Base-by-base conservation (phyloP, 1,139 yeast genomes). In the Petasospora rhodanensis region DNA sequence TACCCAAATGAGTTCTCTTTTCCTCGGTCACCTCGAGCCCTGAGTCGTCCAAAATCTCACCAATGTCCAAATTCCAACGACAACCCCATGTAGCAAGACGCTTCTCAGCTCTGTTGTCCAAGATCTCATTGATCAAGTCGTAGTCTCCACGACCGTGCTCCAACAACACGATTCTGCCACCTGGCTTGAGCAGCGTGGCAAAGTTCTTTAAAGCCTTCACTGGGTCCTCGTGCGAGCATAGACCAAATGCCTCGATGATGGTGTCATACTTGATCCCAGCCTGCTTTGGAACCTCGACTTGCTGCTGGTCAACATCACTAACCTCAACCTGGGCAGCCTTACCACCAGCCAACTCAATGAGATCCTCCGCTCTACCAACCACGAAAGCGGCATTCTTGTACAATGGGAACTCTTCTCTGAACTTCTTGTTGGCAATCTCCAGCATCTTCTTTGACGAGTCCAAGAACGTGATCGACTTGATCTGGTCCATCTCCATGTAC, bases 81-180 rank as follows among this genome's bases (percentile, higher is more conserved):
- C 98, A 91, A 4, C 96, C 97, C 97, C 97, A 91, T 10, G 82
- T 79, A 44, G 82, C 73, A 65, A 89, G 76, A 61, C 96, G 79
- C 46, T 76, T 73, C 37, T 77, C 87, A 7, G 96, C 89, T 45
- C 93, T 70, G 44, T 76, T 75, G 58, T 91, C 97, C 58, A 91
- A 67, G 41, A 83, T 78, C 27, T 77, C 73, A 58, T 93, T 91
- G 45, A 91, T 71, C 39, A 81, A 75, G 32, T 76, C 80, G 65
- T 80, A 85, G 1, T 76, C 69, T 38, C 96, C 84, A 51, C 96
- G 69, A 3, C 98, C 98, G 54, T 93, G 98, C 54, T 91, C 98
- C 38, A 91, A 65, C 24, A 91, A 66, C 2, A 91, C 76, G 22
- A 91, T 78, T 58, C 93, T 70, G 22, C 98, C 97, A n/a, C 86